A percentile compares a stretch with the other conserved stretches of the same genome.
Conservation (phyloP, 371 early-diverging fungal species). For the Phascolomyces articulosus region DNA sequence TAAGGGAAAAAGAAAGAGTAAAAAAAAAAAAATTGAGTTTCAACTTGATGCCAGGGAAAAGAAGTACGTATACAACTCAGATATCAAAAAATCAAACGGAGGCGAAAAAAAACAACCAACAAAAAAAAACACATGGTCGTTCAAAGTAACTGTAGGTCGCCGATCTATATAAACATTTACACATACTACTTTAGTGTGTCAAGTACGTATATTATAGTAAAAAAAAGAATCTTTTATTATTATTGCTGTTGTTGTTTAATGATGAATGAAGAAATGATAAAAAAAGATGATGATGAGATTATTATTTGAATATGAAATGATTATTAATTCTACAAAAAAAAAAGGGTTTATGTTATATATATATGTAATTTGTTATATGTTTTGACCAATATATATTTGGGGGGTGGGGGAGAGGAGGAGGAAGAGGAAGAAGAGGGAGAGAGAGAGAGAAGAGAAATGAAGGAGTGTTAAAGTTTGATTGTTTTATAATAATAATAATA, state of each 20-base stretch:
- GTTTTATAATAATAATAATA: too few species aligned
- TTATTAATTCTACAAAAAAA: not conserved
- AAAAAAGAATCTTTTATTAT: not conserved
- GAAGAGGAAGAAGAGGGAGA: too few species aligned
- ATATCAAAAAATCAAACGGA: not conserved
- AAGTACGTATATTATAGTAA: too few species aligned
- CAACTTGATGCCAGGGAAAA: not conserved
- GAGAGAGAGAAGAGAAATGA: too few species aligned
- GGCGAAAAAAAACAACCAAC: not conserved
- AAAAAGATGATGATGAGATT: not conserved
- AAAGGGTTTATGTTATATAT: not conserved
- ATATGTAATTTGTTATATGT: not conserved
- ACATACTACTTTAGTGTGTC: too few species aligned
- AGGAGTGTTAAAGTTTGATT: too few species aligned
- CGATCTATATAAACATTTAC: too few species aligned
- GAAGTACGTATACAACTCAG: not conserved
- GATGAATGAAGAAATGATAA: too few species aligned
- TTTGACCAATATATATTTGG: too few species aligned
- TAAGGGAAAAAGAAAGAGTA: not conserved
- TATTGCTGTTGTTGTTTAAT: not conserved
- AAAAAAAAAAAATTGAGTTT: constrained; percentile 1
- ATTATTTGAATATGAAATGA: not conserved
- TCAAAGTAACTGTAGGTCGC: not conserved
- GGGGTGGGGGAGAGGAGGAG: too few species aligned
- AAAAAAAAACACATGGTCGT: not conserved